Base-by-base conservation (phyloP, 495 filamentous ascomycete genomes). In the Pseudoneurospora amorphoporcata region DNA sequence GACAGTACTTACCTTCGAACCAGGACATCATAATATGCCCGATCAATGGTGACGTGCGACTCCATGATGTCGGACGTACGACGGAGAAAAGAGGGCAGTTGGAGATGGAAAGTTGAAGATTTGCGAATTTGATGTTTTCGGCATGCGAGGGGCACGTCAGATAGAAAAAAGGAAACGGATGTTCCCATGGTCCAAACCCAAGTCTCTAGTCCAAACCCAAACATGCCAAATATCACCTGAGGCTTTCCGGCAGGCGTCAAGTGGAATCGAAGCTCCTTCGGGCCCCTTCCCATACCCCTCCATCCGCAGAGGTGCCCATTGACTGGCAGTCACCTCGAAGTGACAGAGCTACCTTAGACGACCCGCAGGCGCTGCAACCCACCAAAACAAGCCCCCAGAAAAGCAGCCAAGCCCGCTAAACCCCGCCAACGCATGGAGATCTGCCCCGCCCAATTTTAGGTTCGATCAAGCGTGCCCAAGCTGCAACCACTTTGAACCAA, bases 11-110 rank as follows among this genome's bases (percentile, higher is more conserved):
- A 86, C 87, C 85, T 84, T 73, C 85, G 84, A 19, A 88, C 69
- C 47, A 88, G 77, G 68, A 83, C 83, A 73, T 88, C 84, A 69
- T 87, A 86, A 79, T 88, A 86, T 9, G 75, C 80, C 70, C 84
- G 85, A 68, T 86, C 84, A 69, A 87, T 79, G 16, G 86, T 87
- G 39, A 89, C 83, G 70, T 14, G 43, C 3, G 74, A 76, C 58
- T 72, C 70, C 76, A 76, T 78, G n/a, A 70, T 80, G 72, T 38
- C 70, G 39, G 39, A 35, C 35, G 32, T 37, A 68, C 14, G 16
- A 39, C 65, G 39, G 47, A 69, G 40, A 68, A 39, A 58, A 39
- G 23, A 39, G 23, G 37, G 14, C 29, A 14, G 7, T 68, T 12
- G 37, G 3, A 35, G 23, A 58, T 61, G 69, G 19, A 70, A 29